Base-by-base conservation (phyloP, 2,329 filamentous ascomycete species). In the Chrysosphaeria jannelii region DNA sequence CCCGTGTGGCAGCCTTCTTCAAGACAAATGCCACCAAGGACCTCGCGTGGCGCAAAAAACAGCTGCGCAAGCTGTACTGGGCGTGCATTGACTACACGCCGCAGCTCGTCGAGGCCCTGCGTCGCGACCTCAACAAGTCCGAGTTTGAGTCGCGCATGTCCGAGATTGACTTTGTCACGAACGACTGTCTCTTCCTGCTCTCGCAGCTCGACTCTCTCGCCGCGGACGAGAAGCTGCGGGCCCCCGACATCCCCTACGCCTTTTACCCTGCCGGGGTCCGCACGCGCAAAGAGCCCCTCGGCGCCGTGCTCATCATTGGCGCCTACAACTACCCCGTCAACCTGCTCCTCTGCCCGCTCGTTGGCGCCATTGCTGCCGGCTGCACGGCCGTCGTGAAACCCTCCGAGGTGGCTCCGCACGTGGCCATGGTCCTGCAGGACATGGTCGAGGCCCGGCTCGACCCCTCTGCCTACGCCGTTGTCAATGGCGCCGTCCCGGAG, bases 61-160 rank as follows among this genome's bases (percentile, higher is more conserved):
- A 93, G 53, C 62, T 97, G 29, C 70, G 79, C 35, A 81, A 78
- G 55, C 65, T 93, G 27, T 93, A 90, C 52, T 93, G 85, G 85
- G 78, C 60, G 6, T 43, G 91, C 33, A 64, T 64, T 32, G 81
- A 93, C 50, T 67, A 74, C 40, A 56, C 65, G 27, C 50, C 62
- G 21, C 57, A 68, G 34, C 54, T 93, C 29, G 40, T 62, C 33
- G 70, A 75, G 41, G 76, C 81, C 12, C 59, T 76, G 39, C 54
- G 59, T 39, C 53, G 58, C 34, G 85, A 97, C 39, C 48, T 93
- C 32, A 57, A 62, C 41, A 90, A 89, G 51, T 57, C 66, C 27
- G 43, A 48, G 16, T 75, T 66, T 40, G 85, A 93, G 50, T 50
- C 71, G 14, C 51, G 61, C 34, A 35, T 85, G 17, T 53, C 57